Evolutionary conservation across 306 rosid genomes (phyloP).

Genomic region (Prunus mongolica): DNA sequence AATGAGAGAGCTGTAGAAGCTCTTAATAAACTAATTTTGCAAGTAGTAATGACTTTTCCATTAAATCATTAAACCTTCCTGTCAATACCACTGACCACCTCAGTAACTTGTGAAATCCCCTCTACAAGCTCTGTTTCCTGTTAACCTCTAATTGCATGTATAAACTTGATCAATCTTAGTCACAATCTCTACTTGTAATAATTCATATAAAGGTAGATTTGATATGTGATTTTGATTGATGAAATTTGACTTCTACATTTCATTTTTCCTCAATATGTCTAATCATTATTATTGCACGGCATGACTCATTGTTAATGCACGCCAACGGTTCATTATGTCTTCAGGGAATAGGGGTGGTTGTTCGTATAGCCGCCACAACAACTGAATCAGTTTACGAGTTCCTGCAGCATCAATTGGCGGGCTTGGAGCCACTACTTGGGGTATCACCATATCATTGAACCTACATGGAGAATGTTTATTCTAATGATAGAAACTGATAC

Average conservation of each 20-base stretch:
- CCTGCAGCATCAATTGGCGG: slow-evolving; percentile 65
- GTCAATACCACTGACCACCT: no score
- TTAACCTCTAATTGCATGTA: no score
- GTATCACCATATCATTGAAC: slow-evolving; percentile 61
- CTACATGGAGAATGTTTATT: not conserved
- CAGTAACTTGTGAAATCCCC: no score
- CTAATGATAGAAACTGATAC: not conserved
- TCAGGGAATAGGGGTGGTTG: slow-evolving; percentile 68
- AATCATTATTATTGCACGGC: not conserved
- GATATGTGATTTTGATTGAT: no score
- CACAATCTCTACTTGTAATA: no score
- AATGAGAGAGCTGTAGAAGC: no score
- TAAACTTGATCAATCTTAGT: no score
- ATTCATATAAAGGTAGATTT: no score
- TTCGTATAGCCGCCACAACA: slow-evolving; percentile 79
- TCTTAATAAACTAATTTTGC: no score
- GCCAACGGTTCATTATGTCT: slow-evolving; percentile 8
- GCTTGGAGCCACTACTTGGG: slow-evolving; percentile 73
- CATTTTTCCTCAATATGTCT: not conserved
- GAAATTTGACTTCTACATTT: not conserved
- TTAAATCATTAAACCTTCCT: no score
- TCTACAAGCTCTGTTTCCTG: no score
- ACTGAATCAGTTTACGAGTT: slow-evolving; percentile 80
- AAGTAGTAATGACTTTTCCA: no score
- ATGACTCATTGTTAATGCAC: not conserved